A percentile compares a stretch with the other conserved stretches of the same genome.
Evolutionary conservation across 2,329 filamentous ascomycete genomes (phyloP).

Genomic region (Colletotrichum neosansevieriae): DNA sequence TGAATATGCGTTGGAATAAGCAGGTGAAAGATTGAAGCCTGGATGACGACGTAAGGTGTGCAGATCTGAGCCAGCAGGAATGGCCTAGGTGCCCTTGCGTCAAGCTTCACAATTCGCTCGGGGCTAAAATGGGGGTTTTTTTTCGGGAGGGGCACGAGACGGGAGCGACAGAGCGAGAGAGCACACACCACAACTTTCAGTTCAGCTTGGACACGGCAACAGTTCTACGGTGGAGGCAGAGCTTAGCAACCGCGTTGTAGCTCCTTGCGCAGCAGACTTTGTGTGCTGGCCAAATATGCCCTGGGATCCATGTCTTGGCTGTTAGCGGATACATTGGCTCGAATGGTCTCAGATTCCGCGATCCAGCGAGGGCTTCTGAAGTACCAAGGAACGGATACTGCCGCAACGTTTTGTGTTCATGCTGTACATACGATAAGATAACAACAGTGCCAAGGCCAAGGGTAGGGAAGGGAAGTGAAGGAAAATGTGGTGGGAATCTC

Average conservation of each 20-base stretch:
- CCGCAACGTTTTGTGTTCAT: not conserved
- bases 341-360: conserved; percentile 31
- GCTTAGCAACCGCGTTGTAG: conserved; percentile 16
- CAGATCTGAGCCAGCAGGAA: conserved; percentile 40
- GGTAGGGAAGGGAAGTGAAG: no score
- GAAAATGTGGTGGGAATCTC: no score
- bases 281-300: conserved; percentile 35
- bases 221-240: not conserved
- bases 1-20: conserved; percentile 39
- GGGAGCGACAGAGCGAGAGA: conserved; percentile 1
- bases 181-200: conserved; percentile 7
- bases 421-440: not conserved
- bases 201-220: conserved; percentile 7
- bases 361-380: not conserved
- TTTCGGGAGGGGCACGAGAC: conserved; percentile 17
- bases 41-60: conserved; percentile 43
- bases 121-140: conserved; percentile 35
- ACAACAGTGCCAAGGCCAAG: not conserved
- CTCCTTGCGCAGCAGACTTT: conserved; percentile 26
- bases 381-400: no score
- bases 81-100: conserved; percentile 40
- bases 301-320: conserved; percentile 38
- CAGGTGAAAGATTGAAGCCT: conserved; percentile 37
- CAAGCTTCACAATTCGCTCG: conserved; percentile 32
- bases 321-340: conserved; percentile 35